phyloP scores from a whole-genome alignment of 768 basidiomycete genomes.

The Boletus tomentosulus region DNA sequence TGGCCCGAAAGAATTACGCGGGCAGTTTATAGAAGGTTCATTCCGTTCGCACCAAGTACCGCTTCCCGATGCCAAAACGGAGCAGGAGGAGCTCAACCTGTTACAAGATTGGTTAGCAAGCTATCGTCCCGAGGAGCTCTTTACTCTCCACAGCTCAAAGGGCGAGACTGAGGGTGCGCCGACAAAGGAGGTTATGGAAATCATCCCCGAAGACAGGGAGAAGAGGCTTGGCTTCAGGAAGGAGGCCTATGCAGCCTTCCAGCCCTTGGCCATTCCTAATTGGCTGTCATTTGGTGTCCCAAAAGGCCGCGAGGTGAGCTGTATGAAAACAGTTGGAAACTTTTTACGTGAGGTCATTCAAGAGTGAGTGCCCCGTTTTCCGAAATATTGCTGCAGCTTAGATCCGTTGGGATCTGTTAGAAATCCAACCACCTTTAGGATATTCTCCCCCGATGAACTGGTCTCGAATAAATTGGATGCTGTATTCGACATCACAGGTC shows the following conservation, averaged over 20 bases:
- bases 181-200: slow-evolving; percentile 48
- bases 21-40: slow-evolving; percentile 75
- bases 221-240: slow-evolving; percentile 68
- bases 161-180: slow-evolving; percentile 43
- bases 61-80: slow-evolving; percentile 65
- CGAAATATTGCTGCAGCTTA: not conserved
- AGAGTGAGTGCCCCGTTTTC: slow-evolving; percentile 35
- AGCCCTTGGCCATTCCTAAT: slow-evolving; percentile 57
- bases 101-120: slow-evolving; percentile 72
- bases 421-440: slow-evolving; percentile 76
- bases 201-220: slow-evolving; percentile 51
- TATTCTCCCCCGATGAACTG: slow-evolving; percentile 89
- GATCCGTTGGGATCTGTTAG: slow-evolving; percentile 26
- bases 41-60: slow-evolving; percentile 90
- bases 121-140: slow-evolving; percentile 67
- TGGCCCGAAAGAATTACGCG: slow-evolving; percentile 62
- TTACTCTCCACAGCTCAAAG: slow-evolving; percentile 31
- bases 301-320: slow-evolving; percentile 60
- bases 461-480: slow-evolving; percentile 87
- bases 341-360: slow-evolving; percentile 55
- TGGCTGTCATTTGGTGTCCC: slow-evolving; percentile 56
- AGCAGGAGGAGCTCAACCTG: slow-evolving; percentile 54
- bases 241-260: slow-evolving; percentile 62
- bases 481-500: slow-evolving; percentile 59
- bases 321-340: slow-evolving; percentile 68